These are phyloP conservation scores for Nitzschia sp. DNA, from an alignment of 108 stramenopile species.

Conservation along the genomic window DNA sequence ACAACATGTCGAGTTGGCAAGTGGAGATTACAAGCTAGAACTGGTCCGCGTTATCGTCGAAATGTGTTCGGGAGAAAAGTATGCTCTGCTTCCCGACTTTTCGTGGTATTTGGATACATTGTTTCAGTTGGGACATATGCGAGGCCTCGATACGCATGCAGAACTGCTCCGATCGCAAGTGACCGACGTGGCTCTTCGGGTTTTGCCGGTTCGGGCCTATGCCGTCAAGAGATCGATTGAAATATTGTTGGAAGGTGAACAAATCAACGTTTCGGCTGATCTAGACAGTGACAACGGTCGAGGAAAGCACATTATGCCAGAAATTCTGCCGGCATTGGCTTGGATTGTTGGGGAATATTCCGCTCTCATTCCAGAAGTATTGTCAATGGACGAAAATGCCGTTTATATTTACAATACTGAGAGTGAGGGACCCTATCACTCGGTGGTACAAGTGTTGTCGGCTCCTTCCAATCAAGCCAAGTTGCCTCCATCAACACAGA, in stretches of 20 bases:
- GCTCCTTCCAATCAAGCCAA: slow-evolving; percentile 55
- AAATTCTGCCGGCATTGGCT: slow-evolving; percentile 89
- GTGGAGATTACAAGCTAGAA: slow-evolving; percentile 88
- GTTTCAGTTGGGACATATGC: slow-evolving; percentile 81
- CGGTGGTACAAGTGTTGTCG: slow-evolving; percentile 68
- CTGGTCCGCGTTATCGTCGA: slow-evolving; percentile 92
- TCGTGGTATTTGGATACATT: slow-evolving; percentile 95
- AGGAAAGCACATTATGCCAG: slow-evolving; percentile 59
- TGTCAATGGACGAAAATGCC: slow-evolving; percentile 51
- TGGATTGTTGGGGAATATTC: slow-evolving; percentile 98
- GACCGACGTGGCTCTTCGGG: slow-evolving; percentile 93
- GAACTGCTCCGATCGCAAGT: slow-evolving; percentile 88
- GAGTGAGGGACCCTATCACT: slow-evolving; percentile 66
- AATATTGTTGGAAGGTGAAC: slow-evolving; percentile 56
- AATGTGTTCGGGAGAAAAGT: slow-evolving; percentile 94
- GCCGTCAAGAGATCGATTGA: slow-evolving; percentile 84
- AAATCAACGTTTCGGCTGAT: slow-evolving; percentile 17
- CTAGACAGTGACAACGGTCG: slow-evolving; percentile 42
- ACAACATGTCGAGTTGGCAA: slow-evolving; percentile 88
- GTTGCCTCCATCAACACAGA: slow-evolving; percentile 63
- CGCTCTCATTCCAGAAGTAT: slow-evolving; percentile 63
- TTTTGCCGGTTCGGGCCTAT: slow-evolving; percentile 91
- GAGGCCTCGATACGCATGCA: slow-evolving; percentile 72
- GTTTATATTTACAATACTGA: slow-evolving; percentile 48
- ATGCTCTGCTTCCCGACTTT: slow-evolving; percentile 90